Conservation (phyloP, 805 yeast species). For the Yarrowia phangngaensis region DNA sequence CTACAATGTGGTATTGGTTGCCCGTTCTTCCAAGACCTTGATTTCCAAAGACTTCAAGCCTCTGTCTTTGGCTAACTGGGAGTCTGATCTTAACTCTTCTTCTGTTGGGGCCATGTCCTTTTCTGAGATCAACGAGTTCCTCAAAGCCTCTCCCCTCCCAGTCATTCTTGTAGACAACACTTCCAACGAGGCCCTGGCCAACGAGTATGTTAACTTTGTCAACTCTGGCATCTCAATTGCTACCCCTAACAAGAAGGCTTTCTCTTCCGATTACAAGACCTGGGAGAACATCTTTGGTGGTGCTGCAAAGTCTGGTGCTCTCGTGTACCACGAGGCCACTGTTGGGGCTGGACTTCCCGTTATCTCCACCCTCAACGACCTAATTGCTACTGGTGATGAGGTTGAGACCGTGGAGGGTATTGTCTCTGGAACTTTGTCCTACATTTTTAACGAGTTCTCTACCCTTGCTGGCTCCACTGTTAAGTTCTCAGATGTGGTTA, state of each 20-base stretch:
- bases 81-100: slow-evolving; percentile 46
- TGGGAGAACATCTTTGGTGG: slow-evolving; percentile 72
- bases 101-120: slow-evolving; percentile 51
- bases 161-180: slow-evolving; percentile 91
- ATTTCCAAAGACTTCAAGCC: slow-evolving; percentile 68
- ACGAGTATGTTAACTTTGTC: slow-evolving; percentile 69
- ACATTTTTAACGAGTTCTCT: slow-evolving; percentile 90
- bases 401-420: slow-evolving; percentile 91
- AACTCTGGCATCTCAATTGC: slow-evolving; percentile 84
- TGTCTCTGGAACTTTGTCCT: slow-evolving; percentile 91
- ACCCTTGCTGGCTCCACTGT: slow-evolving; percentile 56
- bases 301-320: slow-evolving; percentile 53
- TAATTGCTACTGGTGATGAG: slow-evolving; percentile 89
- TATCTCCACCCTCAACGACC: slow-evolving; percentile 80
- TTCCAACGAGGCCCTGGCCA: slow-evolving; percentile 73
- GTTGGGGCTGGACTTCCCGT: slow-evolving; percentile 99
- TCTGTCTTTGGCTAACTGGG: slow-evolving; percentile 60
- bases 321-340: slow-evolving; percentile 96
- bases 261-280: slow-evolving; percentile 65
- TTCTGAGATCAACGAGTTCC: slow-evolving; percentile 56
- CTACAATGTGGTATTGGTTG: slow-evolving; percentile 76
- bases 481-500: slow-evolving; percentile 86
- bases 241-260: slow-evolving; percentile 97
- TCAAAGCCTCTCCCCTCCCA: slow-evolving; percentile 66
- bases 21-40: slow-evolving; percentile 68